A percentile compares a stretch with the other conserved stretches of the same genome.
Evolutionary conservation across 345 rosid species (phyloP).

Genomic region (Moricandia moricandioides): DNA sequence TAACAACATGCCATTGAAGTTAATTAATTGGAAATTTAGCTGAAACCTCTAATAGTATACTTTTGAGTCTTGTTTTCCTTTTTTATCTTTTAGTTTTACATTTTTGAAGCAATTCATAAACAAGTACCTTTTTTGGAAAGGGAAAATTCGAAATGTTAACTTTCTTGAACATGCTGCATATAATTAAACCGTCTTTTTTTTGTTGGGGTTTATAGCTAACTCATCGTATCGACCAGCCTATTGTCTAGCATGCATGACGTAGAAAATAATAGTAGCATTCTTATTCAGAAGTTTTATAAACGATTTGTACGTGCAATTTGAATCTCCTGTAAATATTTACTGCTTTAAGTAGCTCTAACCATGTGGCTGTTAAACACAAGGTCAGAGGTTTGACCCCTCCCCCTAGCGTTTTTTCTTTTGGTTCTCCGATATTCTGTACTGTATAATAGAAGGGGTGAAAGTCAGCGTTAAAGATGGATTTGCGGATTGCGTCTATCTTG

Average conservation of each 20-base stretch:
- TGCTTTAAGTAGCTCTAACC: constrained; percentile 87
- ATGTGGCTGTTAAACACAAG: constrained; percentile 97
- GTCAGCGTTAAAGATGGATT: neutral
- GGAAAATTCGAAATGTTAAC: no score
- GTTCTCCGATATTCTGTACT: no score
- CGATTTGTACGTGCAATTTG: no score
- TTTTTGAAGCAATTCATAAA: neutral
- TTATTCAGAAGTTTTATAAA: no score
- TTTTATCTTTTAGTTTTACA: neutral
- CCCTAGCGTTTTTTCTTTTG: constrained; percentile 40
- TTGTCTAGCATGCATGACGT: neutral
- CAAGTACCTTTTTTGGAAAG: no score
- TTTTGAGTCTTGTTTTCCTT: neutral
- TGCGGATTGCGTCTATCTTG: constrained; percentile 67
- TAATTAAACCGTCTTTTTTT: no score
- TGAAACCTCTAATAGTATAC: neutral
- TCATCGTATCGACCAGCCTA: neutral
- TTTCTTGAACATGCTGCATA: no score
- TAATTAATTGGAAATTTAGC: neutral
- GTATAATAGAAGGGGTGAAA: no score
- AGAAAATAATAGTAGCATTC: no score
- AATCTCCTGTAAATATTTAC: no score
- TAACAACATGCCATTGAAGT: neutral
- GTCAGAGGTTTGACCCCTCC: constrained; percentile 92
- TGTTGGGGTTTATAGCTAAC: no score